These are phyloP conservation scores for Ramalina peruviana DNA, from an alignment of 495 filamentous ascomycete genomes.

Conservation along the genomic window DNA sequence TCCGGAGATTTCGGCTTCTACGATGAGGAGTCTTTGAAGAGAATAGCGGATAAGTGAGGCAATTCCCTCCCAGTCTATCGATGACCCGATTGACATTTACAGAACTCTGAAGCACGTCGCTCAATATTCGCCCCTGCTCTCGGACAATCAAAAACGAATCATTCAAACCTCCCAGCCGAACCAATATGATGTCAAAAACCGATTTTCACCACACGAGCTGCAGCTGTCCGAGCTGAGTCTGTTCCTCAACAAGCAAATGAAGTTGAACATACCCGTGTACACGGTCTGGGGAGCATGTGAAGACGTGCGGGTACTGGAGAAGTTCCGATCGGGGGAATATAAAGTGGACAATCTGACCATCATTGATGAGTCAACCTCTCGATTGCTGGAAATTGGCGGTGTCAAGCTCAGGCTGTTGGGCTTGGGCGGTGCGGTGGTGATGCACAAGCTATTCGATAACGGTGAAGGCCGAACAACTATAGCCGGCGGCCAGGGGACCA, in stretches of 20 bases:
- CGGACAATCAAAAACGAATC: conserved; percentile 72
- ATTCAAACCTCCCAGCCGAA: conserved; percentile 54
- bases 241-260: conserved; percentile 76
- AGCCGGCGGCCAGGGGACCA: conserved; percentile 94
- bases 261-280: conserved; percentile 90
- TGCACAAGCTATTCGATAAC: conserved; percentile 99
- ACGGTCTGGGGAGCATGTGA: conserved; percentile 99
- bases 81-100: conserved; percentile 19
- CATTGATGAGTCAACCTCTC: conserved; percentile 93
- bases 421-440: conserved; percentile 91
- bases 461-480: conserved; percentile 97
- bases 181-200: conserved; percentile 56
- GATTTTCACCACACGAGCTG: conserved; percentile 67
- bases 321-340: conserved; percentile 95
- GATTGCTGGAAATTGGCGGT: conserved; percentile 84
- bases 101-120: conserved; percentile 97
- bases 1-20: conserved; percentile 99
- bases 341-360: conserved; percentile 96
- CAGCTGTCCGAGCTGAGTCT: conserved; percentile 88
- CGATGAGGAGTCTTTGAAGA: conserved; percentile 86
- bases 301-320: conserved; percentile 94
- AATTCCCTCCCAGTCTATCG: conserved; percentile 4
- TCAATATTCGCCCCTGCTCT: conserved; percentile 91
- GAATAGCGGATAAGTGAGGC: conserved; percentile 96
- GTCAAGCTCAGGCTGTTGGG: conserved; percentile 92